These are phyloP conservation scores for Phytopythium helicoides DNA, from an alignment of 352 stramenopile species.

Conservation along the genomic window DNA sequence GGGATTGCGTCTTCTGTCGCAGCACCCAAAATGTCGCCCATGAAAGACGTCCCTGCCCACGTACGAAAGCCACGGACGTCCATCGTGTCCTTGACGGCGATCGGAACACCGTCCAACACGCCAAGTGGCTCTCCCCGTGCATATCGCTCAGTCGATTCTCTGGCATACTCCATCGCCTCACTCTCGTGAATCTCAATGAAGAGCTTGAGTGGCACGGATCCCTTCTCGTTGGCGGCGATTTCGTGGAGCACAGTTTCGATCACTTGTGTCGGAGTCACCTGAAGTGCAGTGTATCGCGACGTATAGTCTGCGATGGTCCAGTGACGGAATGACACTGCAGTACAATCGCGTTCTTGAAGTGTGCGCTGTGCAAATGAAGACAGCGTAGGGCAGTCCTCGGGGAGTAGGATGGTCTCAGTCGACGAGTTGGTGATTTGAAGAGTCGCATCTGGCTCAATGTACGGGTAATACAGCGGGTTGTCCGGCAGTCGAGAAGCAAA, in stretches of 20 bases:
- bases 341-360: background rate
- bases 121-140: slow-evolving; percentile 53
- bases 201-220: slow-evolving; percentile 53
- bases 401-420: background rate
- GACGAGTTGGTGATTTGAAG: slow-evolving; percentile 15
- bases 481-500: slow-evolving; percentile 63
- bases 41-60: slow-evolving; percentile 68
- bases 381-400: slow-evolving; percentile 20
- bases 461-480: slow-evolving; percentile 82
- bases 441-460: slow-evolving; percentile 52
- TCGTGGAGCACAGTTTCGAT: slow-evolving; percentile 56
- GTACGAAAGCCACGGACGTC: slow-evolving; percentile 67
- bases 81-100: slow-evolving; percentile 89
- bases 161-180: slow-evolving; percentile 64
- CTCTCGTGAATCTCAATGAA: slow-evolving; percentile 77
- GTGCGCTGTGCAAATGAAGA: slow-evolving; percentile 9
- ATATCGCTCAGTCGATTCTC: slow-evolving; percentile 67
- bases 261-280: slow-evolving; percentile 63
- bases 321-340: slow-evolving; percentile 40
- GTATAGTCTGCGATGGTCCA: slow-evolving; percentile 74
- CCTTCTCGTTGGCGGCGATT: slow-evolving; percentile 49
- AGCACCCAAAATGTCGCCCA: slow-evolving; percentile 44
- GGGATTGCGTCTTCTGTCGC: slow-evolving; percentile 46
- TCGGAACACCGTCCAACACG: slow-evolving; percentile 88
- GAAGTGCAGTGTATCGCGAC: slow-evolving; percentile 35